phyloP scores from a whole-genome alignment of 129 eudicot genomes.

The Flaveria brownii region DNA sequence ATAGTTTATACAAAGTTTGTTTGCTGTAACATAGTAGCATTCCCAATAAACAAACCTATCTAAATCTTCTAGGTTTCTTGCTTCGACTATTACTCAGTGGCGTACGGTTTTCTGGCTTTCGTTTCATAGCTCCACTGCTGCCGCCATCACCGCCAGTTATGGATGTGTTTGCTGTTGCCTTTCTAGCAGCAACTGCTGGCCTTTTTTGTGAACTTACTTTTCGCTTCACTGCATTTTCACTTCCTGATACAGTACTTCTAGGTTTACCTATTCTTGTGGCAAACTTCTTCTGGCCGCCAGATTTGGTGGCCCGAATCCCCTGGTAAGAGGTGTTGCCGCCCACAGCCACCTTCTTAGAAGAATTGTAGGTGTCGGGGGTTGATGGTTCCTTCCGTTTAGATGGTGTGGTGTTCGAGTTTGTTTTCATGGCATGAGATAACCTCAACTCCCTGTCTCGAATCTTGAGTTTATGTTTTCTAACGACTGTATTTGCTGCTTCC shows the following conservation, averaged over 20 bases:
- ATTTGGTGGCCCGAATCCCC: constrained; percentile 40
- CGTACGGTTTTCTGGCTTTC: constrained; percentile 38
- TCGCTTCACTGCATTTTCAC: constrained; percentile 29
- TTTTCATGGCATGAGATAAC: constrained; percentile 40
- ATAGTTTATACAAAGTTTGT: constrained; percentile 5
- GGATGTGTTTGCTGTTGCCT: constrained; percentile 33
- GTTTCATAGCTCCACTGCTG: constrained; percentile 24
- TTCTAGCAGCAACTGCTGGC: constrained; percentile 47
- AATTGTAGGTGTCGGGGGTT: constrained; percentile 2
- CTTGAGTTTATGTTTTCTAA: constrained; percentile 42
- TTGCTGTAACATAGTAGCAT: constrained; percentile 1
- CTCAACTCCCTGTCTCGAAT: constrained; percentile 45
- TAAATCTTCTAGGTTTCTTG: constrained; percentile 44
- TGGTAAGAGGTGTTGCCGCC: constrained; percentile 36
- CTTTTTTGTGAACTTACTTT: constrained; percentile 42
- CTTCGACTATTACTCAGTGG: constrained; percentile 32
- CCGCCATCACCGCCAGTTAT: constrained; percentile 32
- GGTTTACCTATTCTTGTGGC: constrained; percentile 26
- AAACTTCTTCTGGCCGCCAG: constrained; percentile 43
- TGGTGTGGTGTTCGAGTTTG: constrained; percentile 36
- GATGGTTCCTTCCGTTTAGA: constrained; percentile 30
- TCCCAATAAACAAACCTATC: constrained; percentile 19
- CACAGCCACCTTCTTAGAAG: constrained; percentile 30
- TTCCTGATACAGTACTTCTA: constrained; percentile 23
- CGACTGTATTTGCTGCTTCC: constrained; percentile 46